Evolutionary conservation across 805 yeast genomes (phyloP), one percentile per base, ranked within the genome.

Genomic region (Cyberlindnera sargentensis): DNA sequence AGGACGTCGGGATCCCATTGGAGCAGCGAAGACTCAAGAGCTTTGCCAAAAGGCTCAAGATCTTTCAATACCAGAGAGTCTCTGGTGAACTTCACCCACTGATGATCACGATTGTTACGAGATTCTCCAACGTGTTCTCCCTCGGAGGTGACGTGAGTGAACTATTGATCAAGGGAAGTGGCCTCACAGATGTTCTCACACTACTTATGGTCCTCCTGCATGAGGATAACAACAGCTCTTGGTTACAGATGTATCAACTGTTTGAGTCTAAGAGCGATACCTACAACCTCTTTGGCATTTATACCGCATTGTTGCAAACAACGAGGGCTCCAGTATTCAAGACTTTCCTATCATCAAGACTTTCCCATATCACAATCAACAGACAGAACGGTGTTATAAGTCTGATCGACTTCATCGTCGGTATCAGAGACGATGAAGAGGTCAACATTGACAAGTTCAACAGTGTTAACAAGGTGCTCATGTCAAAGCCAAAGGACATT

Each of bases 371-470:
- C 27, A 83, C 84, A 1, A 58, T 76, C 23, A 61, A 70, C 36
- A 71, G 95, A 25, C 61, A 72, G 1, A 81, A 83, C 54, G 97
- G 98, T 0, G 78, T 93, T 2, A 63, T 75, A 28, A 72, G 89
- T 2, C 62, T 91, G 40, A 70, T 89, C 28, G 97, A 91, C 60
- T 78, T 85, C 48, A 70, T 85, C 1, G 67, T 84, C 10, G 95
- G 95, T 0, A 67, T 85, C 26, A 68, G 96, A 44, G 95, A 87
- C 35, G 70, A 72, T 42, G 91, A 83, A 44, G 80, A 78, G 9
- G 62, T 88, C 10, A 80, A 80, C 48, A 62, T 80, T n/a, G 78
- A 76, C 30, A 83, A 79, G 50, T 68, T 86, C 39, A 78, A 77
- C 27, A 75, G 80, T 45, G 84, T 86, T 1, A 76, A 84, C n/a